A percentile compares a stretch with the other conserved stretches of the same genome.
Evolutionary conservation across 495 filamentous ascomycete species (phyloP).

Genomic region (Xylaria cubensis): DNA sequence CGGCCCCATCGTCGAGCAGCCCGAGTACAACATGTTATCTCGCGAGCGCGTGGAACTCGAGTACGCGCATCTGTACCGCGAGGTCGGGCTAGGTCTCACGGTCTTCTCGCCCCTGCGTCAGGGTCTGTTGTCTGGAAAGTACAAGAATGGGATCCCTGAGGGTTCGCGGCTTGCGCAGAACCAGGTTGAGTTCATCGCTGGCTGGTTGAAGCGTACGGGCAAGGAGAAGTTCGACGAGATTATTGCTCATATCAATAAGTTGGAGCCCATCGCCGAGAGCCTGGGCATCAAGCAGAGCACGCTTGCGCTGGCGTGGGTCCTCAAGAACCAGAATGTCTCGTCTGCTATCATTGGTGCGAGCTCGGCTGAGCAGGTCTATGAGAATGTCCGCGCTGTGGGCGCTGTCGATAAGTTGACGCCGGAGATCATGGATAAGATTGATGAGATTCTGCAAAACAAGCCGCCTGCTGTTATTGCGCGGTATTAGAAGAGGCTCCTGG

Average conservation of each 20-base stretch:
- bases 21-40: conserved; percentile 79
- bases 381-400: conserved; percentile 70
- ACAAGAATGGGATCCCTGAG: conserved; percentile 70
- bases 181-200: conserved; percentile 54
- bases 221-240: conserved; percentile 55
- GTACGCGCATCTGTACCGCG: conserved; percentile 69
- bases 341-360: conserved; percentile 81
- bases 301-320: conserved; percentile 78
- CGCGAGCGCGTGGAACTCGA: conserved; percentile 80
- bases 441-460: conserved; percentile 69
- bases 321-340: conserved; percentile 77
- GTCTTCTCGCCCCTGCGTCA: conserved; percentile 74
- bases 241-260: conserved; percentile 50
- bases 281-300: conserved; percentile 69
- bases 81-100: conserved; percentile 73
- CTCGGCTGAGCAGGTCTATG: conserved; percentile 71
- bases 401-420: conserved; percentile 67
- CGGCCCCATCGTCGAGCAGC: conserved; percentile 84
- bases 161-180: conserved; percentile 60
- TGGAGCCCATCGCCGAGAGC: conserved; percentile 70
- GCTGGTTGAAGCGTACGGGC: conserved; percentile 52
- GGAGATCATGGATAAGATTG: conserved; percentile 73
- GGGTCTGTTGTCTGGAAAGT: conserved; percentile 83
- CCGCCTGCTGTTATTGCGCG: conserved; percentile 53
- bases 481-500: conserved; percentile 29